Evolutionary conservation across 2,329 filamentous ascomycete species (phyloP).

Genomic region (Penicillium frequentans): DNA sequence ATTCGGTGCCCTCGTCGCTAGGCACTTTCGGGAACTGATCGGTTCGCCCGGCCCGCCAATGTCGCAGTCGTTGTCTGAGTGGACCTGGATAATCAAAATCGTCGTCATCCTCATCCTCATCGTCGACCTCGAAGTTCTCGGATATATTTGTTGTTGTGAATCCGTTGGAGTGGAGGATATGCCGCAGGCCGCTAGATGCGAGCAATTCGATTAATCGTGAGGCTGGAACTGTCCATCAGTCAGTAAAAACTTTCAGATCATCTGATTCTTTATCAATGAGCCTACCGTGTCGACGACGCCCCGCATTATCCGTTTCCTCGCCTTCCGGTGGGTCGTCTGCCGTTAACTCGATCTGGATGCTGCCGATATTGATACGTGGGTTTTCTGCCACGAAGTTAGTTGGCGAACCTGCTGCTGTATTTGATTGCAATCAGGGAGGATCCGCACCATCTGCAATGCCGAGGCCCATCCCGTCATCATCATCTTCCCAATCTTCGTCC

Average conservation of each 20-base stretch:
- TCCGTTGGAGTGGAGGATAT: slow-evolving; percentile 47
- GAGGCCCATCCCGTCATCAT: slow-evolving; percentile 55
- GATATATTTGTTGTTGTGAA: slow-evolving; percentile 12
- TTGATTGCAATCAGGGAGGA: not conserved
- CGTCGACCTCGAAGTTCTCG: slow-evolving; percentile 11
- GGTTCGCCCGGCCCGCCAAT: slow-evolving; percentile 41
- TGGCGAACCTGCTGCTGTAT: not conserved
- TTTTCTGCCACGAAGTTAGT: slow-evolving; percentile 18
- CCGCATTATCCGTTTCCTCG: slow-evolving; percentile 31
- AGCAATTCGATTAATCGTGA: slow-evolving; percentile 55
- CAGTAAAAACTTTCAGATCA: slow-evolving; percentile 2
- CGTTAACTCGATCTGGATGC: slow-evolving; percentile 33
- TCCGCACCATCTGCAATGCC: slow-evolving; percentile 13
- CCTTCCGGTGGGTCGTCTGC: slow-evolving; percentile 39
- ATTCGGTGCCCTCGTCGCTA: slow-evolving; percentile 69
- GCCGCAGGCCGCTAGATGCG: slow-evolving; percentile 53
- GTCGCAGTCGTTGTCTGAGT: slow-evolving; percentile 49
- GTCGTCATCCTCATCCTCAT: slow-evolving; percentile 32
- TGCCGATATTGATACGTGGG: slow-evolving; percentile 41
- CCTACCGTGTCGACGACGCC: slow-evolving; percentile 24
- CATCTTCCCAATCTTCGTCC: slow-evolving; percentile 17
- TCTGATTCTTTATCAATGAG: not conserved
- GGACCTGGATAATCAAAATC: slow-evolving; percentile 27
- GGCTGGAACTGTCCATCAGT: slow-evolving; percentile 30
- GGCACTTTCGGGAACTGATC: slow-evolving; percentile 79